Evolutionary conservation across 2,329 filamentous ascomycete genomes (phyloP), one percentile per base, ranked within the genome.

Genomic region (Pseudopithomyces maydicus): DNA sequence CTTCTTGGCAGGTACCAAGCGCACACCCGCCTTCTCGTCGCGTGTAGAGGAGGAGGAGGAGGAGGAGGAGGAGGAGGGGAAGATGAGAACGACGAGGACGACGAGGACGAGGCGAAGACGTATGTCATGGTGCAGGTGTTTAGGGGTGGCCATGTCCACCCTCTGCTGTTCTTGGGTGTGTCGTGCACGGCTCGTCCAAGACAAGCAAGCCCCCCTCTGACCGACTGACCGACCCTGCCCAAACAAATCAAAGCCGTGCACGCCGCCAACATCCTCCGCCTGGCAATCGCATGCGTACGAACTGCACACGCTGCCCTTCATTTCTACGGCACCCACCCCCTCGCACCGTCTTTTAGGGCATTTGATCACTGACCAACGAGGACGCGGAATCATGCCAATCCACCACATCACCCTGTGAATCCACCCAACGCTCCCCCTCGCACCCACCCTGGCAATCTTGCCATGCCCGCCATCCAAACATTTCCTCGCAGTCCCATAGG

Each of bases 401-500:
- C 45, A 54, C 15, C 51, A 45, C 19, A 33, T 5, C 20, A 17
- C 29, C 11, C 15, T 17, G 17, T 43, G 22, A 70, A 49, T 55
- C 52, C 61, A 20, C 56, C 64, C 42, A 55, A 58, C 55, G 39
- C 55, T 15, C 55, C 62, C 47, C 58, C 66, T 35, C 55, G 57
- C 38, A 59, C 58, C 41, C 47, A 58, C 7, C 26, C 56, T 41
- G 58, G 52, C 44, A 54, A 29, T 22, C 41, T 54, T 47, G 53
- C 55, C 48, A 75, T 76, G 72, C 68, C 71, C 39, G 36, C 38
- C 32, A 50, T 65, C 46, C 58, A 65, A 54, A 71, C 71, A 2
- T 62, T 69, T 6, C 64, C 72, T 35, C 68, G 72, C 52, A 70
- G 69, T 59, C 59, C 59, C 36, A 68, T 70, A 35, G 71, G 72